Evolutionary conservation across 305 asterid species (phyloP).

Genomic region (Solanum aculeatissimum): DNA sequence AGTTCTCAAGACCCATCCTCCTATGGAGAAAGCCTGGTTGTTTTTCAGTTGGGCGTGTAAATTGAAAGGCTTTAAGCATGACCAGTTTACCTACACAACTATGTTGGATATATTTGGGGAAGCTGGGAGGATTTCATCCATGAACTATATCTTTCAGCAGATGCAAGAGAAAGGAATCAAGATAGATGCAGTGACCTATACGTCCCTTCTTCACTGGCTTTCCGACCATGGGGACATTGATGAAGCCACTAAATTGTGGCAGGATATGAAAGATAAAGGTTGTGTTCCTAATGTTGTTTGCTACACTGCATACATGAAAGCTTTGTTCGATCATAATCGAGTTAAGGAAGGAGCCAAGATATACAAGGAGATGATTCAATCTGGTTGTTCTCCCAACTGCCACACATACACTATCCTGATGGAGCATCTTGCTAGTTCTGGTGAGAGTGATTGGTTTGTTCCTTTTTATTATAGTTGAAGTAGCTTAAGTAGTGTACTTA

Average conservation of each 20-base stretch:
- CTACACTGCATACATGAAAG: slow-evolving; percentile 84
- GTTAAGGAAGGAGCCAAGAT: slow-evolving; percentile 47
- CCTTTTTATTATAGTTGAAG: neutral
- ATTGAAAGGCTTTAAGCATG: slow-evolving; percentile 61
- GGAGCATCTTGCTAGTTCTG: slow-evolving; percentile 81
- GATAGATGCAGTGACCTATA: slow-evolving; percentile 70
- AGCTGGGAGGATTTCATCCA: slow-evolving; percentile 68
- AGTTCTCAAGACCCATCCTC: slow-evolving; percentile 92
- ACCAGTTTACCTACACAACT: slow-evolving; percentile 85
- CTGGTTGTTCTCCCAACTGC: slow-evolving; percentile 64
- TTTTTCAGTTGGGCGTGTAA: slow-evolving; percentile 80
- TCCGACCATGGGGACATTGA: slow-evolving; percentile 71
- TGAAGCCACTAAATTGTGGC: slow-evolving; percentile 59
- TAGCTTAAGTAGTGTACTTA: neutral
- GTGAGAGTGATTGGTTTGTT: slow-evolving; percentile 27
- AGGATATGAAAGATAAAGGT: slow-evolving; percentile 62
- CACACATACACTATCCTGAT: slow-evolving; percentile 72
- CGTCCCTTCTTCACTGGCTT: slow-evolving; percentile 77
- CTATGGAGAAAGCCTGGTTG: slow-evolving; percentile 93
- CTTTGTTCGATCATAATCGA: slow-evolving; percentile 51
- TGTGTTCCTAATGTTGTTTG: slow-evolving; percentile 68
- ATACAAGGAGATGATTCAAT: slow-evolving; percentile 75
- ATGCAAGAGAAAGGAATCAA: slow-evolving; percentile 67
- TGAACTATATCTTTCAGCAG: slow-evolving; percentile 56
- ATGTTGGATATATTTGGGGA: slow-evolving; percentile 97